These are phyloP conservation scores for Apiospora kogelbergensis DNA, from an alignment of 2,329 filamentous ascomycete genomes.

Conservation along the genomic window DNA sequence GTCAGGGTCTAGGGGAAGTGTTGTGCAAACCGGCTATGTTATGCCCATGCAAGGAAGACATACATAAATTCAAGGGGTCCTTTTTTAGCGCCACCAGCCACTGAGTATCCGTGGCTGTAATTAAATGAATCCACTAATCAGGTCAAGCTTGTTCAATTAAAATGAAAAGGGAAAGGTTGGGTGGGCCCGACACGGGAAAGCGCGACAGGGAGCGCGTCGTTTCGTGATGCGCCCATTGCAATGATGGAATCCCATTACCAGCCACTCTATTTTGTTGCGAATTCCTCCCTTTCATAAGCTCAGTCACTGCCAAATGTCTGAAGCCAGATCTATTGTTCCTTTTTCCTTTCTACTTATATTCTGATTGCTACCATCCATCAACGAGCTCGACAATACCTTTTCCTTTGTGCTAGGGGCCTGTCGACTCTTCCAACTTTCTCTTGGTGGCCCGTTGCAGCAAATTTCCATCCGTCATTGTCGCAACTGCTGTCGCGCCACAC, in stretches of 20 bases:
- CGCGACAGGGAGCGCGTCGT: background rate
- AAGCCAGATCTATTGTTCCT: background rate
- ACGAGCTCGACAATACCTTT: background rate
- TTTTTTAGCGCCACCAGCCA: background rate
- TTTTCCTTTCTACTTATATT: background rate
- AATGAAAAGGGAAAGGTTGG: background rate
- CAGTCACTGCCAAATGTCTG: background rate
- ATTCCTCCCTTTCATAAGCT: background rate
- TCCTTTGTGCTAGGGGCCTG: background rate
- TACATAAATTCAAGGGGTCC: background rate
- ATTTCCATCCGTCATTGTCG: background rate
- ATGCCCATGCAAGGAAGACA: background rate
- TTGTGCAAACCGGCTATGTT: background rate
- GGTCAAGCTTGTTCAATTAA: background rate
- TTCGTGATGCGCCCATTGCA: background rate
- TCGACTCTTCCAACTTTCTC: background rate
- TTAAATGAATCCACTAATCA: background rate
- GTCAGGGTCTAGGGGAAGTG: background rate
- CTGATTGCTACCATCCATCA: background rate
- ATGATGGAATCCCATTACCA: background rate
- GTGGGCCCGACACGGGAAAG: background rate
- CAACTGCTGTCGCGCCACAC: background rate
- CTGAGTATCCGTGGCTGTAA: background rate
- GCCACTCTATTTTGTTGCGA: background rate
- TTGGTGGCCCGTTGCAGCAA: background rate